Base-by-base conservation (phyloP, 371 early-diverging fungal species). In the Blakeslea trispora region DNA sequence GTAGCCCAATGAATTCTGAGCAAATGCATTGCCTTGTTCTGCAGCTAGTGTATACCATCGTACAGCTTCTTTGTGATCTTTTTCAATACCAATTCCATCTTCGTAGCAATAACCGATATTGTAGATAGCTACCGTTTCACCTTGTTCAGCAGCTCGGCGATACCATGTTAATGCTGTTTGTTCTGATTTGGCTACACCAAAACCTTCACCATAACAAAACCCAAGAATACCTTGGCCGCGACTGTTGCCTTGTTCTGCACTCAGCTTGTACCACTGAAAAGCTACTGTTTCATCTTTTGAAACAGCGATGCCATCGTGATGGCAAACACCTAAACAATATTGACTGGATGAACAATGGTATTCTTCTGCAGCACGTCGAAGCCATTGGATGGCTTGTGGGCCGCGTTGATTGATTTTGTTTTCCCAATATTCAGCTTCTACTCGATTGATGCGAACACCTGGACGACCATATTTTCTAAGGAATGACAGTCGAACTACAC, bases 21-120 rank as follows among this genome's bases (percentile, higher is more conserved):
- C 93, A 56, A 86, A 86, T 39, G 85, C 82, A 63, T 89, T 88
- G 11, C 93, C 94, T 43, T 80, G 75, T 49, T 82, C 82, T 0
- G 98, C 97, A 0, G 95, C 90, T 71, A 95, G 90, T 58, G 89
- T 86, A 65, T 92, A 99, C 67, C 90, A 95, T 61, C 91, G 91
- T 18, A 95, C 76, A 0, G 97, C 90, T 14, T 93, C 83, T 8
- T 65, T 63, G 10, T 75, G 68, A 64, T 98, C 92, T 11, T 87
- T 79, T 45, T 88, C 86, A 11, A 90, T 89, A 22, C 98, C 97
- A 14, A 92, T 89, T 17, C 96, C 97, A 34, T 89, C 72, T 63
- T 97, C 98, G 64, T 94, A 91, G 70, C 96, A 97, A 22, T 95
- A 94, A 5, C 91, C 98, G 1, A 91, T 85, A 47, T 97, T 85